Conservation (phyloP, 352 stramenopile genomes). For the Phytophthora pluvialis region DNA sequence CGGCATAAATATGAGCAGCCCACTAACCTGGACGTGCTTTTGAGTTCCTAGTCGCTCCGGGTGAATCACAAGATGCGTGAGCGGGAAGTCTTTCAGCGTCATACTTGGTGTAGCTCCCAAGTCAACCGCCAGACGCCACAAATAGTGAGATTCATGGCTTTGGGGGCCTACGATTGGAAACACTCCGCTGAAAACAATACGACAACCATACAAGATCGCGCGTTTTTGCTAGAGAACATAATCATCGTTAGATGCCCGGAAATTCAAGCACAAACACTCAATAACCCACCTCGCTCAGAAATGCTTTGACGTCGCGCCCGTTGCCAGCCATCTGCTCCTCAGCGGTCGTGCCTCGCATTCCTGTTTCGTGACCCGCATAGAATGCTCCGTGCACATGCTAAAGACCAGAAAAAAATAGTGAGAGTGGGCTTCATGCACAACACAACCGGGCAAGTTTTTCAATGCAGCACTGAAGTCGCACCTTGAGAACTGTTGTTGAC, state of each 20-base stretch:
- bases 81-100: conserved; percentile 70
- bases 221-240: conserved; percentile 64
- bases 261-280: background rate
- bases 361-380: conserved; percentile 55
- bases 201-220: conserved; percentile 61
- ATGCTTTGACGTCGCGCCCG: conserved; percentile 70
- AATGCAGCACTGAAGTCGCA: conserved; percentile 16
- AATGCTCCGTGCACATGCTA: conserved; percentile 70
- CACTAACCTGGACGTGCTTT: conserved; percentile 72
- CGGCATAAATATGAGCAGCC: background rate
- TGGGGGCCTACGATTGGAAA: conserved; percentile 68
- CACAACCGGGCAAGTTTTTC: background rate
- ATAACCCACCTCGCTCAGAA: conserved; percentile 60
- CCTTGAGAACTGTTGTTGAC: conserved; percentile 63
- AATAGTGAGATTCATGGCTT: conserved; percentile 68
- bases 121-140: conserved; percentile 79
- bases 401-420: background rate
- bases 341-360: conserved; percentile 53
- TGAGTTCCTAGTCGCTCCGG: conserved; percentile 79
- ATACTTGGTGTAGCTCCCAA: conserved; percentile 75
- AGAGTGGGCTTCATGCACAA: conserved; percentile 2
- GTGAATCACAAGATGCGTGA: conserved; percentile 89
- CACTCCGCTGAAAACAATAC: conserved; percentile 85
- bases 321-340: conserved; percentile 78
- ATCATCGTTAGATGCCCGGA: conserved; percentile 7